Conservation (phyloP, 257 asterid genomes). For the Salvia rosmarinus region DNA sequence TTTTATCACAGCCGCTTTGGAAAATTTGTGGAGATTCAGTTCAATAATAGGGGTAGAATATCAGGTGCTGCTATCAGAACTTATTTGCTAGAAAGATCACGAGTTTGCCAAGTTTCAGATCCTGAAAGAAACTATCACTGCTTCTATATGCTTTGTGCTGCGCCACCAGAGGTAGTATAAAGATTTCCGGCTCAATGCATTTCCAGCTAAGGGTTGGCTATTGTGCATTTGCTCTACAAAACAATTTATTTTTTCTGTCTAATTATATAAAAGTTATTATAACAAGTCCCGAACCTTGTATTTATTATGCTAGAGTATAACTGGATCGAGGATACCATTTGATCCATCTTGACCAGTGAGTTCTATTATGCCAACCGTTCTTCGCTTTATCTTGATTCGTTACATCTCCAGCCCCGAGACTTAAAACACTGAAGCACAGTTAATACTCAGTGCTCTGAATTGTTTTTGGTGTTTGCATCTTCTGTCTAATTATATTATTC, state of each 20-base stretch:
- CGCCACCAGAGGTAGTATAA: constrained; percentile 70
- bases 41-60: constrained; percentile 66
- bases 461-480: background rate
- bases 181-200: constrained; percentile 22
- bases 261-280: background rate
- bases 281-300: background rate
- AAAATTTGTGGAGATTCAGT: constrained; percentile 92
- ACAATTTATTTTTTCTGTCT: background rate
- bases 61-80: constrained; percentile 97
- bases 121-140: constrained; percentile 97
- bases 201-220: background rate
- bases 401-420: background rate
- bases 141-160: constrained; percentile 94
- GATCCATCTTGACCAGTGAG: constrained; percentile 10
- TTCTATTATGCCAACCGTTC: background rate
- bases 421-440: background rate
- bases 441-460: background rate
- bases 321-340: background rate
- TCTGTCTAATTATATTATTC: background rate
- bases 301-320: background rate
- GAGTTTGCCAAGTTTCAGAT: constrained; percentile 90
- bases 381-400: background rate
- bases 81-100: constrained; percentile 89
- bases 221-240: constrained; percentile 10
- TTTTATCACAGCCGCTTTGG: constrained; percentile 78